Base-by-base conservation (phyloP, 441 rosid species). In the Populus trichocarpa region DNA sequence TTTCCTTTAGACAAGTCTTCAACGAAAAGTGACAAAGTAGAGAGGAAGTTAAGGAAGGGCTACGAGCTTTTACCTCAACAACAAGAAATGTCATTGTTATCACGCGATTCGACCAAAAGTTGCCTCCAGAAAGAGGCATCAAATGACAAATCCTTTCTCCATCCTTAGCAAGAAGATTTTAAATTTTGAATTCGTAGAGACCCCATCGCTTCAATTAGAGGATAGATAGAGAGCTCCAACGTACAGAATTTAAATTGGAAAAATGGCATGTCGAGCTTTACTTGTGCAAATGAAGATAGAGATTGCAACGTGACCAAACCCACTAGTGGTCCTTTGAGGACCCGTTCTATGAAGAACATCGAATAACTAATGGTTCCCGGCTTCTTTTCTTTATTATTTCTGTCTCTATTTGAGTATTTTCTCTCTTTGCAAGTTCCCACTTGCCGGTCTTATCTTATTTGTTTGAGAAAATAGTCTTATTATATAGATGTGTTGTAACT, bases 31-130 rank as follows among this genome's bases (percentile, higher is more conserved):
- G 81, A 71, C 71, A 80, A 76, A 74, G 13, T 16, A 61, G 28
- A 53, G 69, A 65, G 8, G 30, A 40, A 30, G 69, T 16, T 61
- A 16, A 18, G 77, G 20, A 73, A 3, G n/a, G 70, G 25, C 4
- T 50, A 42, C 14, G 20, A 38, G 28, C 81, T 50, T 81, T 79
- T 86, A 82, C 89, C 86, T 83, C 84, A 81, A 85, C 83, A 79
- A 70, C 73, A 83, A 83, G 87, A 81, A 77, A 83, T n/a, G 85
- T 85, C 88, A 50, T 46, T 85, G 80, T 85, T 77, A 75, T 85
- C 88, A 88, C 86, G 85, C 86, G 80, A 81, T 72, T 83, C 66
- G 63, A 40, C 81, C 79, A 26, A 82, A 86, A 82, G 77, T 76
- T 71, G 32, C 76, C 76, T 81, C 87, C 78, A 76, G 84, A 33